Evolutionary conservation across 2,329 filamentous ascomycete species (phyloP), one percentile per base, ranked within the genome.

Genomic region (Dactylellina parvicollis): DNA sequence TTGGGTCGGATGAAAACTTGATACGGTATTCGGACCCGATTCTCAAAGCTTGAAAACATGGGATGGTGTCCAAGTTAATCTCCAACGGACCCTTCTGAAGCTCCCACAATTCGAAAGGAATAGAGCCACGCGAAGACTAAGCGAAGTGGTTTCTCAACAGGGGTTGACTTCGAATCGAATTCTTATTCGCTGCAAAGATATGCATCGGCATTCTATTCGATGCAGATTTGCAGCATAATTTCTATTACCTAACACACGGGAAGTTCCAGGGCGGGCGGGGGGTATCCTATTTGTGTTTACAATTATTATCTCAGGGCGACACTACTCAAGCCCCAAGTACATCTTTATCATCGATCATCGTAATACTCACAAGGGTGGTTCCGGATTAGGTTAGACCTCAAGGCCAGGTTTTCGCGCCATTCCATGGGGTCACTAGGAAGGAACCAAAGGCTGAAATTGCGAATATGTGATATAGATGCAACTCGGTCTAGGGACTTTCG

Each of bases 241-340:
- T 36, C 16, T 30, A 46, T 72, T 62, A 72, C 67, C 59, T 65
- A 62, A 60, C 57, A 24, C 12, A 40, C 60, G 67, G 67, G 52
- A 54, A 64, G 54, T 64, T 72, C 59, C 67, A 64, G 59, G 32
- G 32, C 44, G 24, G n/a, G n/a, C n/a, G n/a, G n/a, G n/a, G 60
- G 34, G 34, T 14, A 54, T 72, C 42, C 52, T 72, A 59, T 64
- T 57, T 55, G 22, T 44, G 44, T 36, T 16, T 36, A 47, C 28
- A 34, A 36, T 18, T 36, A 50, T 46, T 64, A 46, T 52, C 34
- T 20, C 50, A 56, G 36, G 52, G 44, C 56, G 10, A 46, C 56
- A 47, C 20, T 61, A 57, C 18, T 47, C 59, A 36, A 44, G 40
- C 38, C 65, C 50, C 44, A 16, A 40, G 34, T 59, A 50, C 38